Percentiles rank a stretch among this genome's conserved stretches.
Conservation (phyloP, 257 asterid species). For the Solanum etuberosum region DNA sequence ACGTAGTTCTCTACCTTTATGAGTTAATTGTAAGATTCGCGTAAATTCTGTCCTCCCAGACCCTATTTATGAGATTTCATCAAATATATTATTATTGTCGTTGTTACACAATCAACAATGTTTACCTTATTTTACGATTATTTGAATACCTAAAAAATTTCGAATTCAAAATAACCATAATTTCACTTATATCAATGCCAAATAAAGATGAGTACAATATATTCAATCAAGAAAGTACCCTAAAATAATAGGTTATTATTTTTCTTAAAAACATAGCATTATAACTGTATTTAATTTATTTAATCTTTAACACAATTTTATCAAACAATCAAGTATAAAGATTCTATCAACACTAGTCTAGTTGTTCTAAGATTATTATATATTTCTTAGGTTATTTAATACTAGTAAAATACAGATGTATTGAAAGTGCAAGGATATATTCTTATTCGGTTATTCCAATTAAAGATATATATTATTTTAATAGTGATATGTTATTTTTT, state of each 20-base stretch:
- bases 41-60: too few relatives aligned
- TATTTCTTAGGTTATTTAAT: not conserved
- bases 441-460: not conserved
- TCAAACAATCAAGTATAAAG: not conserved
- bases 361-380: not conserved
- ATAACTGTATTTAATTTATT: not conserved
- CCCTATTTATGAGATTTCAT: not conserved
- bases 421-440: not conserved
- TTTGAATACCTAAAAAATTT: not conserved
- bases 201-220: not conserved
- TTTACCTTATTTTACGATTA: not conserved
- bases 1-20: not conserved
- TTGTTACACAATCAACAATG: not conserved
- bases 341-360: not conserved
- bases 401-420: not conserved
- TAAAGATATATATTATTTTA: not conserved
- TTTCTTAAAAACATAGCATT: not conserved
- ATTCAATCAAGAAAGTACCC: not conserved
- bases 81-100: too few relatives aligned
- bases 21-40: not conserved
- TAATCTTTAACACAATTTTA: not conserved
- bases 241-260: not conserved
- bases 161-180: not conserved
- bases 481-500: not conserved
- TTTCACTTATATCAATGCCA: not conserved